Evolutionary conservation across 306 rosid species (phyloP).

Genomic region (Begonia peltatifolia): DNA sequence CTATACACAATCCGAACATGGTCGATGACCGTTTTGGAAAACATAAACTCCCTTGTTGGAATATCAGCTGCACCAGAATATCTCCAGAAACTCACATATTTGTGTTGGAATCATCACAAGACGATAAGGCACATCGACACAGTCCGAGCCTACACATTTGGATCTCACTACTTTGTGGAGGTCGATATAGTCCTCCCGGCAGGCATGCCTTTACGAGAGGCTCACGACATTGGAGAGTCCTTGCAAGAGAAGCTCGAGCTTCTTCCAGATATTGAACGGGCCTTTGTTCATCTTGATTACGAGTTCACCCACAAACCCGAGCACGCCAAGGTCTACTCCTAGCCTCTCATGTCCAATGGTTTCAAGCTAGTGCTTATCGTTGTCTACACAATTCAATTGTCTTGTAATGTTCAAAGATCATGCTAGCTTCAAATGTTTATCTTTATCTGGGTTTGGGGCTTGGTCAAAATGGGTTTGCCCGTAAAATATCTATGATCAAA

Average conservation of each 20-base stretch:
- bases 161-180: conserved; percentile 58
- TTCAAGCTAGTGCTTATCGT: too few relatives aligned
- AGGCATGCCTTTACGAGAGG: conserved; percentile 41
- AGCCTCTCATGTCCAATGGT: not conserved
- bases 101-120: conserved; percentile 54
- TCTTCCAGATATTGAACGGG: conserved; percentile 49
- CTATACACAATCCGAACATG: conserved; percentile 52
- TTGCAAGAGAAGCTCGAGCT: conserved; percentile 57
- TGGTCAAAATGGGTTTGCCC: too few relatives aligned
- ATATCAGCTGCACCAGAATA: conserved; percentile 47
- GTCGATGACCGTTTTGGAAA: conserved; percentile 58
- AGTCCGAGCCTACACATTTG: conserved; percentile 51
- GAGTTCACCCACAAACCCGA: conserved; percentile 58
- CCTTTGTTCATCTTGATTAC: conserved; percentile 57
- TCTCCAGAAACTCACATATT: conserved; percentile 51
- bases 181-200: conserved; percentile 56
- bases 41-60: conserved; percentile 50
- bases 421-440: too few relatives aligned
- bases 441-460: too few relatives aligned
- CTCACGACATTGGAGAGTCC: conserved; percentile 54
- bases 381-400: too few relatives aligned
- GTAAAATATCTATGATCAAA: too few relatives aligned
- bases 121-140: conserved; percentile 52
- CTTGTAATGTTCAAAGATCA: too few relatives aligned
- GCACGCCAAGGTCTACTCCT: conserved; percentile 12